Base-by-base conservation (phyloP, 129 eudicot genomes). In the Ambrosia trifida region DNA sequence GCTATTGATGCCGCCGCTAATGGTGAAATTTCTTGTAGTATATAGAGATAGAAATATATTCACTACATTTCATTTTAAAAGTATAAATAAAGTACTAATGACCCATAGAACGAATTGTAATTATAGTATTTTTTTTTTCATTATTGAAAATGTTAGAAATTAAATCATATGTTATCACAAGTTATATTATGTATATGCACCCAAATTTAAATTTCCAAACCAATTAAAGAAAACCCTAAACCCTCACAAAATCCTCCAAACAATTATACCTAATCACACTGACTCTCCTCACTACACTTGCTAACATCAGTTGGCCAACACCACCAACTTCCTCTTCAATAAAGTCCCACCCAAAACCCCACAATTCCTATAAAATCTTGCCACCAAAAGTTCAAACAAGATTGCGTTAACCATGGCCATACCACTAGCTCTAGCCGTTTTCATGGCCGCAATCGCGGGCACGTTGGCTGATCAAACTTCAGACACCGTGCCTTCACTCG, bases 291-390 rank as follows among this genome's bases (percentile, higher is more conserved):
- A 71, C 77, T 73, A 43, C 30, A 28, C 24, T 68, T 52, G 46
- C 65, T 17, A 50, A 72, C 69, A n/a, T 81, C 76, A 80, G 95
- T 85, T 85, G 96, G 88, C 88, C 91, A 89, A 86, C 89, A 40
- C 64, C 83, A 64, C 71, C 69, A 76, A 72, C 82, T 68, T 78
- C 78, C 72, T 38, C 40, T 13, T 38, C n/a, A 38, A n/a, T 16
- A 50, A 44, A 36, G 47, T 40, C 18, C 77, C 54, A 69, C 62
- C 61, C 69, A 61, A 72, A 67, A 57, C 19, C 67, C 32, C 57
- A 56, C 24, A 44, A 49, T 35, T 59, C 18, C 35, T 58, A 65
- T 7, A 52, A 59, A 31, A 69, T 20, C 72, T 11, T 49, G 49
- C 70, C 46, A 12, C 49, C 60, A 64, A 53, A 10, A 57, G 65